Percentiles rank a stretch among this genome's conserved stretches.
These are phyloP conservation scores for Russula lepida DNA, from an alignment of 768 basidiomycete genomes.

Conservation along the genomic window DNA sequence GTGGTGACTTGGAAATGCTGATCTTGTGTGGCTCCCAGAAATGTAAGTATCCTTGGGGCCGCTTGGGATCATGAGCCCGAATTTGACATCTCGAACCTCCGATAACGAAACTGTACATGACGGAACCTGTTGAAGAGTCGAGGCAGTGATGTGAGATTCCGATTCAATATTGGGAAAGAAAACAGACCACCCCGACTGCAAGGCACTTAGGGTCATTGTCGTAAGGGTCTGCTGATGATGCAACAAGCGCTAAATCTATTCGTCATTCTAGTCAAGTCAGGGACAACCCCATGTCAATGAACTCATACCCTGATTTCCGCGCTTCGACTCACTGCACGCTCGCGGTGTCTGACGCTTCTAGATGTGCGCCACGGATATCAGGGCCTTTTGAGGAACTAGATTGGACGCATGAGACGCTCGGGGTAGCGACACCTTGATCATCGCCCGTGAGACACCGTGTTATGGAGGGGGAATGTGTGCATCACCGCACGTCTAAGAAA, in stretches of 20 bases:
- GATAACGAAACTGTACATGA: background rate
- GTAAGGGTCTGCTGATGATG: conserved; percentile 14
- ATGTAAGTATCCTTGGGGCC: background rate
- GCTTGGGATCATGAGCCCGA: background rate
- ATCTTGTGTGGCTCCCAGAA: background rate
- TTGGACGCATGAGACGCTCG: background rate
- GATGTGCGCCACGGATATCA: background rate
- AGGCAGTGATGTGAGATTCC: background rate
- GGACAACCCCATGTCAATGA: conserved; percentile 2
- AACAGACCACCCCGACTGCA: background rate
- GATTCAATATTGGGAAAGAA: background rate
- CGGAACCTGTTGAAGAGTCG: background rate
- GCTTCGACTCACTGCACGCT: background rate
- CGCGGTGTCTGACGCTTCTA: background rate
- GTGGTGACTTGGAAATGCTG: background rate
- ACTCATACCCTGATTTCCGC: background rate
- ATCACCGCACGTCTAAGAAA: background rate
- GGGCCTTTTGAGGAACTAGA: background rate
- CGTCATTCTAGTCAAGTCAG: background rate
- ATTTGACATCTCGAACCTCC: background rate
- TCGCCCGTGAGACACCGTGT: background rate
- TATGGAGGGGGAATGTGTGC: background rate
- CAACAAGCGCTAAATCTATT: background rate
- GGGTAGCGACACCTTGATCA: background rate
- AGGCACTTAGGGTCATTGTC: background rate